Base-by-base conservation (phyloP, 495 filamentous ascomycete genomes). In the Elasticomyces elasticus region DNA sequence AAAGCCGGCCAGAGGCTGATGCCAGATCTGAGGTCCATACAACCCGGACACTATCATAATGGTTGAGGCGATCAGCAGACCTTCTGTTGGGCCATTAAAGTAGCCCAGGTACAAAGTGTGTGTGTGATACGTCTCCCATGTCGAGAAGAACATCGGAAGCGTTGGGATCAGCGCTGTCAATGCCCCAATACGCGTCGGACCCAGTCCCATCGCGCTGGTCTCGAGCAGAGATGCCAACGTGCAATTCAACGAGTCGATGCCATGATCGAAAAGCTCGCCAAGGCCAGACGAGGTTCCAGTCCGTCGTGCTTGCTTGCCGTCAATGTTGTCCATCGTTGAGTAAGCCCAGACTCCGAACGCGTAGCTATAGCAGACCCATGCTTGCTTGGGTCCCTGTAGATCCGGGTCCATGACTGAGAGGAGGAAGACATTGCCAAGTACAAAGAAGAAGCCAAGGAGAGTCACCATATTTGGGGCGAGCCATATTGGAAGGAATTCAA, bases 111-210 rank as follows among this genome's bases (percentile, higher is more conserved):
- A 98, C 1, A 98, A 74, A 0, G 94, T 97, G 68, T 98, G 92
- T 0, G 92, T 95, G 69, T 98, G 92, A 67, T 95, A 98, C 1
- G 92, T 98, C 68, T 98, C 92, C 92, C 92, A 98, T 7, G 92
- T 98, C 5, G 90, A 96, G 72, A 97, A 95, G 75, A 95, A 97
- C 92, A 98, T 98, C 22, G 92, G 87, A 9, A 98, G 72, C 59
- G 88, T 94, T 1, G 92, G 94, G 49, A 89, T 79, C 33, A 97
- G 71, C 12, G 90, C 89, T 0, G 92, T 98, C 66, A 92, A 94
- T 42, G 89, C 84, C 59, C 92, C 92, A 6, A 87, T 78, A 51
- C 79, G 78, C 9, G 83, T 84, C 9, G 85, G 77, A 35, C 92
- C 92, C 30, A 92, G 75, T 24, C 89, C 94, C 84, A 98, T 86